Evolutionary conservation across 257 asterid species (phyloP).

Genomic region (Avicennia marina): DNA sequence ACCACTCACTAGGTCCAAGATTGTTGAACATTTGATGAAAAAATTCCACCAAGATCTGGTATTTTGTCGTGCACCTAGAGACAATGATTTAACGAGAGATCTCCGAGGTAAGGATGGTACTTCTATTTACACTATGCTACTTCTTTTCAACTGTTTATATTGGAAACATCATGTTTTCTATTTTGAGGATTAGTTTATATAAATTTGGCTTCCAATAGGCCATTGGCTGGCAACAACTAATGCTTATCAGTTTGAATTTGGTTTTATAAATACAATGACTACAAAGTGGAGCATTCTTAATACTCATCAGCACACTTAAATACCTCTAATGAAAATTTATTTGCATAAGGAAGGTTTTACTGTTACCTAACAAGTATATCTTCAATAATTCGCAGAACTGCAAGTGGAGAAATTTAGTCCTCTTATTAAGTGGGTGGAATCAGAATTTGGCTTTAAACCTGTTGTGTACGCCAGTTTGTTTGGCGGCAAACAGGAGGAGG

Average conservation of each 20-base stretch:
- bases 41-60: conserved; percentile 80
- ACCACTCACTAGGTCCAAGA: conserved; percentile 61
- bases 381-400: conserved; percentile 42
- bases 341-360: neutral
- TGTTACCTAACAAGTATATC: neutral
- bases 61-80: conserved; percentile 77
- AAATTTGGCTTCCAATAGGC: too few species aligned
- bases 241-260: too few species aligned
- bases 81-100: conserved; percentile 45
- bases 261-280: too few species aligned
- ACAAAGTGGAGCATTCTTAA: too few species aligned
- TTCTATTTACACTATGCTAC: neutral
- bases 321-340: too few species aligned
- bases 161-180: too few species aligned
- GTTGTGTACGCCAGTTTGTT: conserved; percentile 62
- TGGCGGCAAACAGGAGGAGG: conserved; percentile 83
- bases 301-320: too few species aligned
- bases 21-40: conserved; percentile 58
- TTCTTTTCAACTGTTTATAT: too few species aligned
- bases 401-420: conserved; percentile 88
- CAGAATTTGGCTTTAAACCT: conserved; percentile 78
- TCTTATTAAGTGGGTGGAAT: conserved; percentile 73
- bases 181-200: too few species aligned
- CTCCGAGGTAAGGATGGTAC: conserved; percentile 46
- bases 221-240: too few species aligned